Evolutionary conservation across 306 rosid genomes (phyloP), one percentile per base, ranked within the genome.

Genomic region (Prunus davidiana): DNA sequence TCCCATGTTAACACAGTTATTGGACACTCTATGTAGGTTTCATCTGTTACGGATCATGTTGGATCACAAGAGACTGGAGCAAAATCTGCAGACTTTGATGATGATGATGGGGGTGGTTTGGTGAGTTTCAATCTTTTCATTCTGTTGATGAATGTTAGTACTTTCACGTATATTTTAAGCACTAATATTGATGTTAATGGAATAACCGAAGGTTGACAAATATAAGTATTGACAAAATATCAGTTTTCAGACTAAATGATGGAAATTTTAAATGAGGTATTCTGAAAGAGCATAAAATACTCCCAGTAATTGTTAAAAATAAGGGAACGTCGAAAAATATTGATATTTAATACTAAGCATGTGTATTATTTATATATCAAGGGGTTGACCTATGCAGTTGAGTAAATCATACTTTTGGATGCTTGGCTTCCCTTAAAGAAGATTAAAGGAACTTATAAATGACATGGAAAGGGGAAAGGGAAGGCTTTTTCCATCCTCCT

Each of bases 31-130:
- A 25, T 76, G 71, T 78, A 96, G 99, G 96, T 96, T 81, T 96
- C 99, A 60, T 92, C 97, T 66, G 98, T 96, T 25, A 88, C 98
- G 5, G 99, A 92, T 81, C 98, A 96, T 78, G 91, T 91, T 58
- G 97, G 93, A 64, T 84, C 87, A 64, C 99, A 96, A 81, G 98
- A 96, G 62, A 61, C 85, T 71, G 92, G 75, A 69, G 91, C 97
- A 52, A 96, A 96, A 82, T 86, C 99, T 30, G 96, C 96, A 8
- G 98, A 96, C 76, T 91, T 92, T 71, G 99, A 96, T 82, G 99
- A 96, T 49, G 99, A 96, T 76, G 99, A 96, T 67, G 91, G 89
- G 43, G 96, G 99, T 77, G 99, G 99, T 75, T 86, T 96, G 98
- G 99, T 96, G 82, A 78, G 96, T 82, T 77, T 73, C 34, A 69